Conservation (phyloP, 805 yeast genomes). For the Yarrowia hollandica region DNA sequence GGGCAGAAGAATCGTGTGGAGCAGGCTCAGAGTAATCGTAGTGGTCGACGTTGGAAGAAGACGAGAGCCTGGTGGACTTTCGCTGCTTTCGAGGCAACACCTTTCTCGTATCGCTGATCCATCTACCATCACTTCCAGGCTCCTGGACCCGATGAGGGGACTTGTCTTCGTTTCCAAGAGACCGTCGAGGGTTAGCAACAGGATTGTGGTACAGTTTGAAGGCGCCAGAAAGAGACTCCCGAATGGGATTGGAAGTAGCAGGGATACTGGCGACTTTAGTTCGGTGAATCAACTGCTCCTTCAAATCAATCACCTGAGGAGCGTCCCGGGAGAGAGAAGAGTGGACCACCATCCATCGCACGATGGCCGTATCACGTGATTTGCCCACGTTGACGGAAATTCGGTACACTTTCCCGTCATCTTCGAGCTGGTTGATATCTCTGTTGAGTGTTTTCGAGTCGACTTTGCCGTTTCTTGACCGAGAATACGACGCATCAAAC, state of each 20-base stretch:
- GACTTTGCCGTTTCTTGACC: conserved; percentile 44
- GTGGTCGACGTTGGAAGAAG: background rate
- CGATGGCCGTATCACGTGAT: conserved; percentile 31
- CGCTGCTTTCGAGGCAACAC: background rate
- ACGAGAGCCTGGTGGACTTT: background rate
- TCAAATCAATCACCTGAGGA: background rate
- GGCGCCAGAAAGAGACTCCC: conserved; percentile 14
- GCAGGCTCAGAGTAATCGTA: background rate
- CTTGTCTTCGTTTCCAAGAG: conserved; percentile 17
- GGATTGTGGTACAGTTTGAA: conserved; percentile 29
- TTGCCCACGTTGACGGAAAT: conserved; percentile 36
- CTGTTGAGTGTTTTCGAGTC: conserved; percentile 57
- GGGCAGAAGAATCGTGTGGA: background rate
- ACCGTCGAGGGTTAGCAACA: conserved; percentile 20
- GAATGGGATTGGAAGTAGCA: background rate
- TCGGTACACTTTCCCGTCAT: conserved; percentile 41
- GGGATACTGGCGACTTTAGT: background rate
- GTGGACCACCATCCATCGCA: conserved; percentile 38
- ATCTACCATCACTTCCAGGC: conserved; percentile 21
- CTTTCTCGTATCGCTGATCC: conserved; percentile 17
- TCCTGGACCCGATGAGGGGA: conserved; percentile 4
- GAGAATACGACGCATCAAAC: conserved; percentile 44
- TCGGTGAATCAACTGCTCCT: background rate
- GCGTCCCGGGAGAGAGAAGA: conserved; percentile 35
- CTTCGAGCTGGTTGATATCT: conserved; percentile 46